Percentiles rank a stretch among this genome's conserved stretches.
Conservation (phyloP, 73 alveolate species). For the Effrenium voratum region DNA sequence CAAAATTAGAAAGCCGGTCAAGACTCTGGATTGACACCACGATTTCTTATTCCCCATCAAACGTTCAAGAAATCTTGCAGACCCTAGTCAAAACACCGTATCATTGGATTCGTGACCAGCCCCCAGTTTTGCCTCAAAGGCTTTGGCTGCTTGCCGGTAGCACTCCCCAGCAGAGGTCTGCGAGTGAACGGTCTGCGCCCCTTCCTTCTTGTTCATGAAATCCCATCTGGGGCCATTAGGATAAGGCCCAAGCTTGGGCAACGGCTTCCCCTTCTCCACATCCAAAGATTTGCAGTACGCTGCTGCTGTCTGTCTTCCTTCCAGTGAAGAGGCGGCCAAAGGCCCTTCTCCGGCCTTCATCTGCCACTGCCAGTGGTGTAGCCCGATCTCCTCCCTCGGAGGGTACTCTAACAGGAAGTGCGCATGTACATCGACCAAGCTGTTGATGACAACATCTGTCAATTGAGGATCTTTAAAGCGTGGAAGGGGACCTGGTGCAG, state of each 20-base stretch:
- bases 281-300: slow-evolving; percentile 38
- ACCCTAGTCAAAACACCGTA: too few relatives aligned
- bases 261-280: slow-evolving; percentile 80
- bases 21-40: too few relatives aligned
- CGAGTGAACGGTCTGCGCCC: neutral
- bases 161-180: slow-evolving; percentile 46
- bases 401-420: slow-evolving; percentile 36
- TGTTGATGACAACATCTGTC: neutral
- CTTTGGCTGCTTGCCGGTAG: neutral
- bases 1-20: too few relatives aligned
- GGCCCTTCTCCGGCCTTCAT: slow-evolving; percentile 29
- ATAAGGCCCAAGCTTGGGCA: neutral
- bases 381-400: slow-evolving; percentile 32
- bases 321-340: neutral
- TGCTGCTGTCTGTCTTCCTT: slow-evolving; percentile 12
- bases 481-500: neutral
- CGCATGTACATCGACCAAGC: slow-evolving; percentile 45
- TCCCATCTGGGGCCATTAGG: neutral
- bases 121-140: too few relatives aligned
- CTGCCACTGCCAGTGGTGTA: slow-evolving; percentile 38
- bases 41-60: too few relatives aligned
- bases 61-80: too few relatives aligned
- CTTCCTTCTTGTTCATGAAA: slow-evolving; percentile 27
- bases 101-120: too few relatives aligned
- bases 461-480: neutral